Evolutionary conservation across 2,329 filamentous ascomycete species (phyloP), one percentile per base, ranked within the genome.

Genomic region (Alternaria incomplexa): DNA sequence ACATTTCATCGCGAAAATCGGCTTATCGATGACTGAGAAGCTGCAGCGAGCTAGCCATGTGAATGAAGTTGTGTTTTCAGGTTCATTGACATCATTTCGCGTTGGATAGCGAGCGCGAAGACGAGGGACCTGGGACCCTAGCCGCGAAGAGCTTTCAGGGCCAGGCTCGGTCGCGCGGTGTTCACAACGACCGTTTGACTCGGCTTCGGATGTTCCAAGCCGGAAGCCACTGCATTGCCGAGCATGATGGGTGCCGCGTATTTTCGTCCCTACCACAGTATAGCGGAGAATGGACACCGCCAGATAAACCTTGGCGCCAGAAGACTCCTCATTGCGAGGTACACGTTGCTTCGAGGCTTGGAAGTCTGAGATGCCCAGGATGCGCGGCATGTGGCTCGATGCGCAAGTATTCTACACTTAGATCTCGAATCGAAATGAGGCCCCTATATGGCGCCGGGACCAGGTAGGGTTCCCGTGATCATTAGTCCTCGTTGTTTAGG

Each of bases 171-270:
- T 36, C 28, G 20, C 28, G 20, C 22, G 28, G 32, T 20, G 46
- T 58, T 53, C 25, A 45, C 13, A 22, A 28, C 26, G 20, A 22
- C 46, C 40, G 48, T 59, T 51, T 32, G 32, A 36, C 23, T 50
- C 54, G 64, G 60, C 50, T 66, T 40, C 56, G 63, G 63, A 40
- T 30, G 48, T 40, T 58, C 56, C 53, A 65, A 68, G 63, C 64
- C 68, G 59, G 68, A 71, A 59, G 46, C 67, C 58, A 57, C 63
- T 61, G 65, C 63, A 67, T 48, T 64, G 54, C 71, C 70, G 72
- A 73, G 61, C 54, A 36, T 55, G 57, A 60, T 46, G 57, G 55
- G 54, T 57, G 55, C 70, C 66, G 70, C 61, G 32, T 40, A 52
- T 58, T 65, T 73, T 70, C 63, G 69, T 72, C 72, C 69, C 53